Conservation (phyloP, 176 grass and related monocot species). For the Carex kokanica region DNA sequence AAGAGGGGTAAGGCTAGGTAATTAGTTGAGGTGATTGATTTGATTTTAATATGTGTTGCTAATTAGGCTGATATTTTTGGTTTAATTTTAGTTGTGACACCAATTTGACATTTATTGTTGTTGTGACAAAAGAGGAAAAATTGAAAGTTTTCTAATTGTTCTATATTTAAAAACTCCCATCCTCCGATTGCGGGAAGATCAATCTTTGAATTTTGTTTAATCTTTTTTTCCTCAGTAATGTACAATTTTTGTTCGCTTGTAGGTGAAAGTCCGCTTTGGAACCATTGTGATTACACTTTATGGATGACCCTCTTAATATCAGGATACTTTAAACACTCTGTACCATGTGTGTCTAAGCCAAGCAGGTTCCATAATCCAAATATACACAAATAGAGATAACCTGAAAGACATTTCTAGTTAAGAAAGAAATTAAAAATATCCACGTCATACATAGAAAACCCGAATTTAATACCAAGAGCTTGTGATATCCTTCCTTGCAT, state of each 20-base stretch:
- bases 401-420: too few species aligned
- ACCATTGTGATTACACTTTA: background rate
- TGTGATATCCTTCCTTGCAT: too few species aligned
- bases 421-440: too few species aligned
- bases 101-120: slow-evolving; percentile 4
- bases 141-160: background rate
- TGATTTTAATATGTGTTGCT: slow-evolving; percentile 12
- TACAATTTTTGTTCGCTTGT: background rate
- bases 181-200: background rate
- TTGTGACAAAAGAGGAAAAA: background rate
- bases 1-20: slow-evolving; percentile 44
- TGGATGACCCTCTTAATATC: background rate
- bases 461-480: too few species aligned
- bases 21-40: slow-evolving; percentile 8
- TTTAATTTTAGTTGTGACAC: background rate
- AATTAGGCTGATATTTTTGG: slow-evolving; percentile 16
- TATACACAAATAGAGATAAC: too few species aligned
- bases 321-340: background rate
- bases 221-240: background rate
- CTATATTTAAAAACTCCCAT: background rate
- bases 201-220: background rate
- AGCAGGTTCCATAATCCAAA: too few species aligned
- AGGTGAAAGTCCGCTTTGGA: background rate
- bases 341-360: too few species aligned
- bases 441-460: too few species aligned